Base-by-base conservation (phyloP, 805 yeast species). In the Maudiozyma bulderi region DNA sequence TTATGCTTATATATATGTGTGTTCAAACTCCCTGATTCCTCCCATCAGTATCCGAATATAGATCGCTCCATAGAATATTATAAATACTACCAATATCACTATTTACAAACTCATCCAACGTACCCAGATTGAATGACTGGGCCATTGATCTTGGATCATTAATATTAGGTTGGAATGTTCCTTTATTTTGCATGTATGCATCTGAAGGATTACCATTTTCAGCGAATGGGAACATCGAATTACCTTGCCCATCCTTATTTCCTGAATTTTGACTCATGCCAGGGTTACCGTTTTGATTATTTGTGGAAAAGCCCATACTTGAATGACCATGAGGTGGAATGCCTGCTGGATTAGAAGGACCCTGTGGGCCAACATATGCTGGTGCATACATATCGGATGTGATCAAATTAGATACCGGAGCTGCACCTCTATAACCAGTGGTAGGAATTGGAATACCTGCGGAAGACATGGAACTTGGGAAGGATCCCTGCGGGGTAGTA, bases 41-140 rank as follows among this genome's bases (percentile, higher is more conserved):
- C 28, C 3, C 5, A 28, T 40, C 45, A 11, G 30, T 31, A 9
- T 48, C 54, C 8, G 61, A 47, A 40, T 53, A 54, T 14, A 54
- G 28, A 47, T 62, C 66, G 46, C 60, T 59, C 68, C 68, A 64
- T 37, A 64, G 49, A 7, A 57, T 55, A 40, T 57, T 61, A 47
- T 56, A 61, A 20, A 64, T 40, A 40, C 61, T 65, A 35, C 57
- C 53, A 35, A 61, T 50, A 47, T 61, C 65, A 44, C 60, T 62
- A 43, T 57, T 58, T 30, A 64, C 52, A 44, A 64, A 64, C 29
- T 64, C 68, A 49, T 62, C 68, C 43, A 64, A 47, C 3, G 68
- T 61, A n/a, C 66, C 67, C 37, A 64, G 41, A 46, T 61, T 57
- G 47, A 40, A 40, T 9, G 43, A 40, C 32, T 31, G 10, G 8